These are phyloP conservation scores for Boletellus ananas DNA, from an alignment of 768 basidiomycete genomes.

Conservation along the genomic window DNA sequence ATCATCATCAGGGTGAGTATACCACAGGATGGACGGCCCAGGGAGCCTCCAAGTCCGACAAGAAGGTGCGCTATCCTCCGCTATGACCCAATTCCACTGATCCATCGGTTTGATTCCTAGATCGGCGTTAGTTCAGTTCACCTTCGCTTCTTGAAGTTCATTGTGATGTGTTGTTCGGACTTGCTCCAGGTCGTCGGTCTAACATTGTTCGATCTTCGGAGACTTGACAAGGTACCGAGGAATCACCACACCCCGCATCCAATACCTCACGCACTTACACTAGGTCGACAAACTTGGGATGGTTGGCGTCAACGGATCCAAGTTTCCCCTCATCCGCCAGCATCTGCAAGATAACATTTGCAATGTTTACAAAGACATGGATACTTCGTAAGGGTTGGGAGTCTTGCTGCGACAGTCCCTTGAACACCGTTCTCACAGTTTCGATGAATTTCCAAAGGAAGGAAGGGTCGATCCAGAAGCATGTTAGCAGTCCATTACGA, in stretches of 20 bases:
- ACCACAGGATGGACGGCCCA: slow-evolving; percentile 92
- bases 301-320: slow-evolving; percentile 86
- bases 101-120: slow-evolving; percentile 31
- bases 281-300: slow-evolving; percentile 74
- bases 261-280: slow-evolving; percentile 7
- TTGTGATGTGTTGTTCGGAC: slow-evolving; percentile 15
- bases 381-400: slow-evolving; percentile 56
- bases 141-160: not conserved
- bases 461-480: slow-evolving; percentile 70
- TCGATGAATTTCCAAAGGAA: slow-evolving; percentile 75
- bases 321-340: slow-evolving; percentile 80
- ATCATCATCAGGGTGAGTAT: slow-evolving; percentile 65
- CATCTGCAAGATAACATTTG: slow-evolving; percentile 83
- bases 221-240: slow-evolving; percentile 64
- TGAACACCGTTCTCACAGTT: slow-evolving; percentile 40
- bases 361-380: slow-evolving; percentile 82
- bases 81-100: not conserved
- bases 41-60: slow-evolving; percentile 93
- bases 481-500: slow-evolving; percentile 49
- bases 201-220: slow-evolving; percentile 85
- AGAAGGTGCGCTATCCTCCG: slow-evolving; percentile 57
- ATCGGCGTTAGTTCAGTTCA: slow-evolving; percentile 54
- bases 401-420: not conserved
- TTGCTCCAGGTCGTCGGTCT: slow-evolving; percentile 86
- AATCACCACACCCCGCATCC: not conserved